Percentiles rank a stretch among this genome's conserved stretches.
These are phyloP conservation scores for Penicillium aurantiogriseum DNA, from an alignment of 2,329 filamentous ascomycete genomes.

Conservation along the genomic window DNA sequence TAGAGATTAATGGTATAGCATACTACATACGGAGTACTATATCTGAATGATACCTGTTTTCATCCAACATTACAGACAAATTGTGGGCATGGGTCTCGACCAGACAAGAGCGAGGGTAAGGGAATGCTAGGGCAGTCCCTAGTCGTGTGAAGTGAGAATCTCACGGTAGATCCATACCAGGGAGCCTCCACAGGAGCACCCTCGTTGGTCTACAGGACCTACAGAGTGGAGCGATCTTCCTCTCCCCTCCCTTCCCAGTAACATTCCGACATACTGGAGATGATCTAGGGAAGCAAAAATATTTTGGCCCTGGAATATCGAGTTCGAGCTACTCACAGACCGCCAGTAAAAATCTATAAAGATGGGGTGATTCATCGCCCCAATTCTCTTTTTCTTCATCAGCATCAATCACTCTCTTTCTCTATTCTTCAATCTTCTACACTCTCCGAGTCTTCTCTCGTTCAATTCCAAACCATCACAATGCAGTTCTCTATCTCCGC, in stretches of 20 bases:
- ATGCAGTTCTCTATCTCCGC: slow-evolving; percentile 40
- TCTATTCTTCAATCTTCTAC: slow-evolving; percentile 9
- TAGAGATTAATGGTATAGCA: background rate
- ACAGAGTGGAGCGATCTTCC: slow-evolving; percentile 17
- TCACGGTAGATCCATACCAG: slow-evolving; percentile 30
- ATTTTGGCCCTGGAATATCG: slow-evolving; percentile 7
- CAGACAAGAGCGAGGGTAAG: background rate
- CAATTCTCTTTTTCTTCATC: slow-evolving; percentile 28
- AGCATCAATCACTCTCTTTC: slow-evolving; percentile 31
- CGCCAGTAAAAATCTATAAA: slow-evolving; percentile 35
- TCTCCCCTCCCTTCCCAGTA: slow-evolving; percentile 25
- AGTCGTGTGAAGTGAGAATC: slow-evolving; percentile 14
- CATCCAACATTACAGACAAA: background rate
- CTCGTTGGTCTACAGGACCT: slow-evolving; percentile 8
- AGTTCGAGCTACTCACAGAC: slow-evolving; percentile 18
- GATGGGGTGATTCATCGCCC: slow-evolving; percentile 20
- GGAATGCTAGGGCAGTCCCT: slow-evolving; percentile 15
- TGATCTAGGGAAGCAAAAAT: slow-evolving; percentile 11
- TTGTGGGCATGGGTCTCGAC: background rate
- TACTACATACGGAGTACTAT: background rate
- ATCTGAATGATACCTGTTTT: background rate
- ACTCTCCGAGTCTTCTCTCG: slow-evolving; percentile 25
- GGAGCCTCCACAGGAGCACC: slow-evolving; percentile 5
- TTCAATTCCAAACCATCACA: slow-evolving; percentile 35
- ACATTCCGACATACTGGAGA: slow-evolving; percentile 31